phyloP scores from a whole-genome alignment of 176 grass and related monocot genomes.

The Musa troglodytarum region DNA sequence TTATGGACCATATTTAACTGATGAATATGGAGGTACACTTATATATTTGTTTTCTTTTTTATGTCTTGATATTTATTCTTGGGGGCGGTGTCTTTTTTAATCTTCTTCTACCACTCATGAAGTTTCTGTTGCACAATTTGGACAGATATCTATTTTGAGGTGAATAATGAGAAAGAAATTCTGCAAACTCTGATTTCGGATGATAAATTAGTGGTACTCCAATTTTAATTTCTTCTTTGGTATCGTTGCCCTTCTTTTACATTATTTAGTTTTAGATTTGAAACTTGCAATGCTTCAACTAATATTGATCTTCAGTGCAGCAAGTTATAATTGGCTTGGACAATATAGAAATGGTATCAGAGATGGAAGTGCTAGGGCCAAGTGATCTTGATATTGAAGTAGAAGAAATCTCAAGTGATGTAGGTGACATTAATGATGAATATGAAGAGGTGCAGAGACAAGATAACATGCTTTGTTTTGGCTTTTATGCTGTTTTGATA shows the following conservation, averaged over 20 bases:
- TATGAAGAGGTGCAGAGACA: conserved; percentile 42
- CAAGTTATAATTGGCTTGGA: conserved; percentile 84
- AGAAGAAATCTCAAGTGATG: conserved; percentile 43
- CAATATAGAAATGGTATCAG: conserved; percentile 65
- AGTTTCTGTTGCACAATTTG: conserved; percentile 27
- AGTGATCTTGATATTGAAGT: conserved; percentile 32
- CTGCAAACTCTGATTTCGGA: conserved; percentile 54
- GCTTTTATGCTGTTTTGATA: background rate
- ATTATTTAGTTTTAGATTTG: background rate
- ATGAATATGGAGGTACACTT: conserved; percentile 75
- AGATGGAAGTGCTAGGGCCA: conserved; percentile 36
- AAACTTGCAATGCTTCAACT: conserved; percentile 5
- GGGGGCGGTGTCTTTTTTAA: conserved; percentile 6
- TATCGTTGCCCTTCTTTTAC: background rate
- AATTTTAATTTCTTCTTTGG: background rate
- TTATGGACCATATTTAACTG: conserved; percentile 74
- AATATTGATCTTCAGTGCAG: conserved; percentile 36
- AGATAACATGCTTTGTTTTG: background rate
- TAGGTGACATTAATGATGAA: conserved; percentile 43
- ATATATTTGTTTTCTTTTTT: background rate
- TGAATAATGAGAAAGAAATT: conserved; percentile 58
- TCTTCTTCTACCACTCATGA: conserved; percentile 21
- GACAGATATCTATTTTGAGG: conserved; percentile 96
- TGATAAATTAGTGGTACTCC: conserved; percentile 66
- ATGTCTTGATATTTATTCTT: conserved; percentile 6